These are phyloP conservation scores for Solanum medicagineum DNA, from an alignment of 257 asterid genomes.

Conservation along the genomic window DNA sequence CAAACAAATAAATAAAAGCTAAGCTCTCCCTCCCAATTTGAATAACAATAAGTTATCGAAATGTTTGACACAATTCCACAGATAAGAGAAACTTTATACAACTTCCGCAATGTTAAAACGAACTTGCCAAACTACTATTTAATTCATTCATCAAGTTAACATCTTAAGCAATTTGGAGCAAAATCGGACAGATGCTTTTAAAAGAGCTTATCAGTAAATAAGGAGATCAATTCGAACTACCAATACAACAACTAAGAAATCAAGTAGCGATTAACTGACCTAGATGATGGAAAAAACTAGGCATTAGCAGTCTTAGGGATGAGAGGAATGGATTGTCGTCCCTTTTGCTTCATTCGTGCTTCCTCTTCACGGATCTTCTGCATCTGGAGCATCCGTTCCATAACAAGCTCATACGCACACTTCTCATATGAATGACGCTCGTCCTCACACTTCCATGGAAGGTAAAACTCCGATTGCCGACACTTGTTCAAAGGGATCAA, in stretches of 20 bases:
- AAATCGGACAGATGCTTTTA: neutral
- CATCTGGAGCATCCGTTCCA: slow-evolving; percentile 99
- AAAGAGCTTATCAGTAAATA: neutral
- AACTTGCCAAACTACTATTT: neutral
- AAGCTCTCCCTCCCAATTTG: neutral
- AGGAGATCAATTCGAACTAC: neutral
- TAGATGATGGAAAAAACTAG: slow-evolving; percentile 7
- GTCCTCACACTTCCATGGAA: slow-evolving; percentile 90
- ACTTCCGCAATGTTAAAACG: neutral
- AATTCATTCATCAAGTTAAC: neutral
- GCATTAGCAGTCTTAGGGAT: slow-evolving; percentile 71
- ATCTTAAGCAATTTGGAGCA: neutral
- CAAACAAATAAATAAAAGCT: neutral
- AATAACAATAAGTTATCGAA: neutral
- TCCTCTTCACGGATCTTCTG: slow-evolving; percentile 90
- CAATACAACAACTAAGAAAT: neutral
- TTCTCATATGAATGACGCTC: slow-evolving; percentile 85
- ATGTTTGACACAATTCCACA: neutral
- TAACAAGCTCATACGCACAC: slow-evolving; percentile 91
- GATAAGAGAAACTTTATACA: neutral
- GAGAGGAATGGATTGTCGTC: slow-evolving; percentile 39
- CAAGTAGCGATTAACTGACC: neutral
- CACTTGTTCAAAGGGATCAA: slow-evolving; percentile 85
- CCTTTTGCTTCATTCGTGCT: neutral
- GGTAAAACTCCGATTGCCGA: slow-evolving; percentile 70